These are phyloP conservation scores for Solanum ossicruentum DNA, from an alignment of 257 asterid genomes.

Conservation along the genomic window DNA sequence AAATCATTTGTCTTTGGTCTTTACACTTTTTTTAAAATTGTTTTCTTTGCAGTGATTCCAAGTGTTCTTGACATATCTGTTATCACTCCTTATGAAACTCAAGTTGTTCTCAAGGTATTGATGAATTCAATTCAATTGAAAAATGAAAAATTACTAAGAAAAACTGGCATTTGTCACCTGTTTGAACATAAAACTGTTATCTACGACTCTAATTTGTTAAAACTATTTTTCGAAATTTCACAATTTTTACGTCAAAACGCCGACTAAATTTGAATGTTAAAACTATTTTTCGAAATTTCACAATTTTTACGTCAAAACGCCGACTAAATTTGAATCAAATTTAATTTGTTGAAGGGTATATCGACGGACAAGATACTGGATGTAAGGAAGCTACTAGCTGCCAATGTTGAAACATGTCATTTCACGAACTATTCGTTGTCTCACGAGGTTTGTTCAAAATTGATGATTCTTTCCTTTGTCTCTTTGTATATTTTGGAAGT, in stretches of 20 bases:
- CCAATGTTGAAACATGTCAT: constrained; percentile 83
- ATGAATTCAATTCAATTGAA: neutral
- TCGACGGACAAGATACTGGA: constrained; percentile 94
- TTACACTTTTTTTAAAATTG: neutral
- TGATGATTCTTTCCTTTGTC: neutral
- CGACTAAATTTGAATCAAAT: neutral
- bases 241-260: neutral
- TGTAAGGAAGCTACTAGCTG: constrained; percentile 69
- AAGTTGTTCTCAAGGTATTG: constrained; percentile 75
- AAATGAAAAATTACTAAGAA: no score
- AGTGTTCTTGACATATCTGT: constrained; percentile 60
- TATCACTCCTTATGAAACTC: constrained; percentile 76
- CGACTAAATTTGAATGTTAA: neutral
- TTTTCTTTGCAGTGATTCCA: constrained; percentile 53
- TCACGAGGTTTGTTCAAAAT: constrained; percentile 38
- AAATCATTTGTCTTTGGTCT: neutral
- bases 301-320: neutral
- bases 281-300: neutral
- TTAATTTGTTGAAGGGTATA: constrained; percentile 48
- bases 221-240: neutral
- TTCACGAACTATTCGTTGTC: constrained; percentile 23
- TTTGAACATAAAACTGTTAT: no score
- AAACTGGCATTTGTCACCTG: neutral
- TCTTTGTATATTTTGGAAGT: neutral
- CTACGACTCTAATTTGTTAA: no score